Evolutionary conservation across 169 alveolate genomes (phyloP).

Genomic region (Plasmodium malariae): DNA sequence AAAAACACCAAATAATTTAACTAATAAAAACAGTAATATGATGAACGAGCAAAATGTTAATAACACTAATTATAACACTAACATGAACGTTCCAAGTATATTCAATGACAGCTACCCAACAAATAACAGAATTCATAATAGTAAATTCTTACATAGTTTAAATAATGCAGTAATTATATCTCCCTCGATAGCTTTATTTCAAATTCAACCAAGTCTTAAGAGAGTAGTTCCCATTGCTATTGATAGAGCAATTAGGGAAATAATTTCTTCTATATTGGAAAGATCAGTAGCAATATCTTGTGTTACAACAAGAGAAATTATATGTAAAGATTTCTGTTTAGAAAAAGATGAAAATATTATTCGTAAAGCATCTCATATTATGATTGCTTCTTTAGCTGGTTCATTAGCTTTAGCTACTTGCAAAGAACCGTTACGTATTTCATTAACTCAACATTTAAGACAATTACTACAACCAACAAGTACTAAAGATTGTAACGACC

Average conservation of each 20-base stretch:
- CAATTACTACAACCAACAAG: slow-evolving; percentile 88
- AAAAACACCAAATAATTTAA: slow-evolving; percentile 20
- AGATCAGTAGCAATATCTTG: slow-evolving; percentile 96
- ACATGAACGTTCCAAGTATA: slow-evolving; percentile 17
- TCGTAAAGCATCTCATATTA: slow-evolving; percentile 93
- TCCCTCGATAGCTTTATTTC: slow-evolving; percentile 92
- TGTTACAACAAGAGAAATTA: slow-evolving; percentile 95
- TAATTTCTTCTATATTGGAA: slow-evolving; percentile 93
- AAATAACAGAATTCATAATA: slow-evolving; percentile 25
- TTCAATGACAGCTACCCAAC: background rate
- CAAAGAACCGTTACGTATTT: slow-evolving; percentile 94
- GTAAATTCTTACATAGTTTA: slow-evolving; percentile 78
- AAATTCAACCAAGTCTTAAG: slow-evolving; percentile 90
- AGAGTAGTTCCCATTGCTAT: slow-evolving; percentile 95
- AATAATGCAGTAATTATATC: slow-evolving; percentile 85
- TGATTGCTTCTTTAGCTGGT: slow-evolving; percentile 95
- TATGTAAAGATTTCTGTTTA: slow-evolving; percentile 96
- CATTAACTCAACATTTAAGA: slow-evolving; percentile 92
- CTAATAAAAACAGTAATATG: background rate
- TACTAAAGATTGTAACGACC: slow-evolving; percentile 89
- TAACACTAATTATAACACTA: slow-evolving; percentile 3
- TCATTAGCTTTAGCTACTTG: slow-evolving; percentile 97
- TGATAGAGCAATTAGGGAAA: slow-evolving; percentile 95
- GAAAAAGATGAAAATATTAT: slow-evolving; percentile 94
- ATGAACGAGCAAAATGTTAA: slow-evolving; percentile 20